Evolutionary conservation across 257 asterid genomes (phyloP).

Genomic region (Knoxia roxburghii): DNA sequence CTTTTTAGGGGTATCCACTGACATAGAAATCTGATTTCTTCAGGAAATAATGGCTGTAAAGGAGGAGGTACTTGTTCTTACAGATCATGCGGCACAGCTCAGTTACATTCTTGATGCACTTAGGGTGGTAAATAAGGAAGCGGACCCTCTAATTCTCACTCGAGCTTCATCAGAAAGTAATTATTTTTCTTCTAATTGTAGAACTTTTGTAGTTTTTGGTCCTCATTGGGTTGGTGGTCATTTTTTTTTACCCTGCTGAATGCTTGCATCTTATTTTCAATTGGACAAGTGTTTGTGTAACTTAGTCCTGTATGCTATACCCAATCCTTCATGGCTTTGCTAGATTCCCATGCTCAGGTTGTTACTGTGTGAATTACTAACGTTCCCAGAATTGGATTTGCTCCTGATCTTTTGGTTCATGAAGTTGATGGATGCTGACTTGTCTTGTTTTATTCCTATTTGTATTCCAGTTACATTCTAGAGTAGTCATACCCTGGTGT

Average conservation of each 20-base stretch:
- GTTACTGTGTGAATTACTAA: not conserved
- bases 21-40: not conserved
- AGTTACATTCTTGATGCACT: slow-evolving; percentile 45
- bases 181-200: slow-evolving; percentile 4
- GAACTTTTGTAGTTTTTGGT: not conserved
- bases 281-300: not conserved
- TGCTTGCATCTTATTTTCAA: too few species aligned
- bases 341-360: not conserved
- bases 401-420: not conserved
- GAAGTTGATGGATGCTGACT: not conserved
- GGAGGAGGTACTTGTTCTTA: slow-evolving; percentile 49
- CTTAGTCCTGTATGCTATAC: not conserved
- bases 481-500: not conserved
- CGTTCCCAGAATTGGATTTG: not conserved
- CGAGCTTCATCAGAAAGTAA: slow-evolving; percentile 65
- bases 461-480: not conserved
- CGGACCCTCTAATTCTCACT: slow-evolving; percentile 60
- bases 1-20: not conserved
- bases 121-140: slow-evolving; percentile 44
- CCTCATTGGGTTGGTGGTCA: not conserved
- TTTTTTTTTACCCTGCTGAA: too few species aligned
- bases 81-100: slow-evolving; percentile 46
- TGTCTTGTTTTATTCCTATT: not conserved
- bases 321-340: not conserved
- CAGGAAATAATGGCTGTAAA: slow-evolving; percentile 43